These are phyloP conservation scores for Mycena rosella DNA, from an alignment of 768 basidiomycete species.

Conservation along the genomic window DNA sequence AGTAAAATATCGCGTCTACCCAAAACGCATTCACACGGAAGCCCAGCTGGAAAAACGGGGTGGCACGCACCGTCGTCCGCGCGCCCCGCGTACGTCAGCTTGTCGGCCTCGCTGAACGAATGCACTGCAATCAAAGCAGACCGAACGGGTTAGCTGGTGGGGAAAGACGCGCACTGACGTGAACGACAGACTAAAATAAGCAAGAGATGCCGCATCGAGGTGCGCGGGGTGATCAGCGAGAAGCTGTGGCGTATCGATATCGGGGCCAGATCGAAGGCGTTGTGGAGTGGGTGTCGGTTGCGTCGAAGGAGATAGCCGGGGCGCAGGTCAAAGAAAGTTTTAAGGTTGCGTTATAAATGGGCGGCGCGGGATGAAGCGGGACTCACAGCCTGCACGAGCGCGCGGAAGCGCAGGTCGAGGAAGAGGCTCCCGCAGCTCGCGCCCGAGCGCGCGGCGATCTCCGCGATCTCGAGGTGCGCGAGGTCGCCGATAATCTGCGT, in stretches of 20 bases:
- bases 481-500: conserved; percentile 82
- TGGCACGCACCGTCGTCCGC: conserved; percentile 74
- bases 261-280: background rate
- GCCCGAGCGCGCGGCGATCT: conserved; percentile 89
- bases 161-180: background rate
- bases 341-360: conserved; percentile 3
- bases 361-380: background rate
- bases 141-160: conserved; percentile 11
- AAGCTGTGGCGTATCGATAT: conserved; percentile 51
- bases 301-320: background rate
- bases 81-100: conserved; percentile 79
- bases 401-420: conserved; percentile 88
- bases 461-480: conserved; percentile 89
- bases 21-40: too few relatives aligned
- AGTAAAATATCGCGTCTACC: conserved; percentile 85
- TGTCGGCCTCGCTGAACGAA: conserved; percentile 90
- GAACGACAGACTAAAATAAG: conserved; percentile 75
- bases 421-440: conserved; percentile 91
- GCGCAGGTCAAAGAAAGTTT: conserved; percentile 7
- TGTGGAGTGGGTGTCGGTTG: too few relatives aligned
- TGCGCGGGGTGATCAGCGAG: conserved; percentile 89
- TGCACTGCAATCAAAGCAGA: conserved; percentile 62
- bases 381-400: conserved; percentile 72
- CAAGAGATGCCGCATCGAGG: conserved; percentile 83
- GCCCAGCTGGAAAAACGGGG: too few relatives aligned